phyloP scores from a whole-genome alignment of 1,284 basidiomycete genomes.

The Trichosporon sp. region DNA sequence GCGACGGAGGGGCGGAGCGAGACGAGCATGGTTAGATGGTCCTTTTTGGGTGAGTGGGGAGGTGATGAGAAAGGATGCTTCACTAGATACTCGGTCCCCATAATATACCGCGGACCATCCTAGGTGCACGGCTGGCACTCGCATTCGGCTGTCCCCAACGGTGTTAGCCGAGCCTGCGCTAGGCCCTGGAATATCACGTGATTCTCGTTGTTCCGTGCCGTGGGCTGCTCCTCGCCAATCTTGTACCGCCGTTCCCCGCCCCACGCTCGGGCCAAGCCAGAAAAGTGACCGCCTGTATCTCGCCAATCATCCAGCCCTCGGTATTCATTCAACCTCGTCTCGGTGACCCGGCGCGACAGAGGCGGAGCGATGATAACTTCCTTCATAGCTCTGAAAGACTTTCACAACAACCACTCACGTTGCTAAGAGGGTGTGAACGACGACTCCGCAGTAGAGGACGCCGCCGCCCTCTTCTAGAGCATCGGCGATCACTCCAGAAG shows the following conservation, averaged over 20 bases:
- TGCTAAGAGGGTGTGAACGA: not conserved
- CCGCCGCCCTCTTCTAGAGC: not conserved
- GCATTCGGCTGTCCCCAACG: not conserved
- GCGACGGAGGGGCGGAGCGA: constrained; percentile 20
- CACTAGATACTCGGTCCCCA: no score
- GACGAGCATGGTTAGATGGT: constrained; percentile 16
- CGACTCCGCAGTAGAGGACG: not conserved
- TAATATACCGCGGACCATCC: not conserved
- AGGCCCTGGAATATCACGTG: not conserved
- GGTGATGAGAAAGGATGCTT: not conserved
- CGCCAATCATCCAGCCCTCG: not conserved
- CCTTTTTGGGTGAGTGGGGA: not conserved
- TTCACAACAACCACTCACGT: no score
- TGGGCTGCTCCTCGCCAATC: not conserved
- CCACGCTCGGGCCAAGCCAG: not conserved
- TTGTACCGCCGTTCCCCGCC: no score
- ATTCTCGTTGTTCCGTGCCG: not conserved
- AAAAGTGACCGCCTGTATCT: not conserved
- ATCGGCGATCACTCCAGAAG: not conserved
- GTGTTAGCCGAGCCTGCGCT: not conserved
- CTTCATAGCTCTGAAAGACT: no score
- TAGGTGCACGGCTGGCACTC: not conserved
- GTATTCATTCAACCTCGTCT: not conserved
- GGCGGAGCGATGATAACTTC: not conserved
- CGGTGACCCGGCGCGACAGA: no score